These are phyloP conservation scores for Vanrija humicola DNA, from an alignment of 1,284 basidiomycete species.

Conservation along the genomic window DNA sequence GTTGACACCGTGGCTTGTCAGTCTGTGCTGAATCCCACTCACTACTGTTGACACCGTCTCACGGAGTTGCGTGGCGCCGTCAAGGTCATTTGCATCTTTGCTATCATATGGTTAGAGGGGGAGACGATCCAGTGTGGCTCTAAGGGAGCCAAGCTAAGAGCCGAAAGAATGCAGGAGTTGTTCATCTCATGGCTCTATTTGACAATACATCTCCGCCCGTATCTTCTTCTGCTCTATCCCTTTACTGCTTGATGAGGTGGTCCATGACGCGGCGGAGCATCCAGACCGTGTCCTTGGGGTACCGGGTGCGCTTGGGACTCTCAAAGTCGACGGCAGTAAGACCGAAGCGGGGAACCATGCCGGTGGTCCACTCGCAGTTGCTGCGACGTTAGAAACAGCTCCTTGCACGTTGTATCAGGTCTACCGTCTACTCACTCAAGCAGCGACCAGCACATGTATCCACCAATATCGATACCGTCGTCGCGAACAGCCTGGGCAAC, in stretches of 20 bases:
- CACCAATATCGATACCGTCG: slow-evolving; percentile 25
- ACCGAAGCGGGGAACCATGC: slow-evolving; percentile 2
- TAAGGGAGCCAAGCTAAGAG: no score
- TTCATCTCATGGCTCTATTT: no score
- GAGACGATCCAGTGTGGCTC: no score
- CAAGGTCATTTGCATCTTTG: no score
- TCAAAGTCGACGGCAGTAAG: slow-evolving; percentile 7
- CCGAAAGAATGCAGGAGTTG: no score
- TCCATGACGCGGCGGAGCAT: slow-evolving; percentile 20
- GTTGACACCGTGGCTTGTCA: no score
- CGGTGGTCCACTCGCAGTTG: slow-evolving; percentile 11
- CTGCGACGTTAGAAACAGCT: not conserved
- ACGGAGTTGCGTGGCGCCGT: no score
- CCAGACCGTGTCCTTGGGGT: slow-evolving; percentile 26
- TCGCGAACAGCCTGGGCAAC: slow-evolving; percentile 21
- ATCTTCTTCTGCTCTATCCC: not conserved
- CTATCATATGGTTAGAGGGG: no score
- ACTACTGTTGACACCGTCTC: no score
- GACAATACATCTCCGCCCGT: no score
- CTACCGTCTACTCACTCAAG: slow-evolving; percentile 23
- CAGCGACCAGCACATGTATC: slow-evolving; percentile 35
- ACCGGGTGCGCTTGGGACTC: slow-evolving; percentile 25
- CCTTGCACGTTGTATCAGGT: not conserved
- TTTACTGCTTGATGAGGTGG: slow-evolving; percentile 5
- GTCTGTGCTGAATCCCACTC: no score